phyloP scores from a whole-genome alignment of 257 asterid genomes.

The Solanum chaucha region DNA sequence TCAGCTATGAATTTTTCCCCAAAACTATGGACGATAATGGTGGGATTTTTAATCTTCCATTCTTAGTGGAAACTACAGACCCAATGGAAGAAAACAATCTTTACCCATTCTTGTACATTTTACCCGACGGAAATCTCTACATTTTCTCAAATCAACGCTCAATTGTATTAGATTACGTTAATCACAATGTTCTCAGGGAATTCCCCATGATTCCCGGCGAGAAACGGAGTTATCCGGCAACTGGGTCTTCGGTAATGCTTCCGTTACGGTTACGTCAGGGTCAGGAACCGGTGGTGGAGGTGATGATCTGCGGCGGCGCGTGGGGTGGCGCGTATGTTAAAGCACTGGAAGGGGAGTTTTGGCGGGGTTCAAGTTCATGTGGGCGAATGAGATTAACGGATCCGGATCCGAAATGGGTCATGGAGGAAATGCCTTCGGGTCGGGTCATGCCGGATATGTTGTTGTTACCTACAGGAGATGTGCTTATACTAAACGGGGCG shows the following conservation, averaged over 20 bases:
- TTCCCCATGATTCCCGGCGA: slow-evolving; percentile 62
- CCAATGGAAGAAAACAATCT: slow-evolving; percentile 76
- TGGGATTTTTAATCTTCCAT: slow-evolving; percentile 15
- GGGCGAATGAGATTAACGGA: slow-evolving; percentile 64
- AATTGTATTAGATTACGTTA: slow-evolving; percentile 39
- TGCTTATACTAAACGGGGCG: slow-evolving; percentile 17
- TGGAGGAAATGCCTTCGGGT: slow-evolving; percentile 19
- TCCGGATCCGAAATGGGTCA: slow-evolving; percentile 31
- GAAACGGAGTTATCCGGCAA: slow-evolving; percentile 58
- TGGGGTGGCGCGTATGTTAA: slow-evolving; percentile 42
- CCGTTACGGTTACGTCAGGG: slow-evolving; percentile 25
- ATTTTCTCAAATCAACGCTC: slow-evolving; percentile 65
- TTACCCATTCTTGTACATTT: slow-evolving; percentile 61
- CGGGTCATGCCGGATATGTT: slow-evolving; percentile 25
- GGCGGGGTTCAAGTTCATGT: slow-evolving; percentile 39
- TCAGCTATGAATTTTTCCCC: slow-evolving; percentile 79
- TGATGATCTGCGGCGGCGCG: slow-evolving; percentile 83
- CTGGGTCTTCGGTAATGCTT: slow-evolving; percentile 73
- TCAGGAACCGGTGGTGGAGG: slow-evolving; percentile 26
- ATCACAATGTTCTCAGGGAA: slow-evolving; percentile 27
- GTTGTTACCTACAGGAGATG: slow-evolving; percentile 11
- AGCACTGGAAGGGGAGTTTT: slow-evolving; percentile 22
- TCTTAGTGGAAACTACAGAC: slow-evolving; percentile 61
- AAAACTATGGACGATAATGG: background rate
- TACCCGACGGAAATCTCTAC: slow-evolving; percentile 77